These are phyloP conservation scores for Populus nigra DNA, from an alignment of 345 rosid species.

Conservation along the genomic window DNA sequence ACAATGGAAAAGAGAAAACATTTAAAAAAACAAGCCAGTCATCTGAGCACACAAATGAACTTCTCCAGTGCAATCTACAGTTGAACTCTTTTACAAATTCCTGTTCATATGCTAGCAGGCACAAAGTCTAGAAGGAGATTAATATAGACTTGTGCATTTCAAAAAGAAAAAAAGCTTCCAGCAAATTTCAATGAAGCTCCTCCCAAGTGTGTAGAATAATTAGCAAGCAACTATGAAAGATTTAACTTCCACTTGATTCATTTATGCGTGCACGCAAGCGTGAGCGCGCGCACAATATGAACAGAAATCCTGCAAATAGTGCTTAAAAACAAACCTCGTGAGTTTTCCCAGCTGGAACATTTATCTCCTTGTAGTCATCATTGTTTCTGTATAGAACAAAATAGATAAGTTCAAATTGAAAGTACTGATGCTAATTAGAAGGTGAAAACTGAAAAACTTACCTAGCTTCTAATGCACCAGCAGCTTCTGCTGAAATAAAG, in stretches of 20 bases:
- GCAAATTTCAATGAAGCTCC: background rate
- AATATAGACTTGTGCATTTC: background rate
- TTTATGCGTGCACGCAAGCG: background rate
- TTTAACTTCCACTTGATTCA: background rate
- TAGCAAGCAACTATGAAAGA: background rate
- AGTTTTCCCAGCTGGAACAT: constrained; percentile 69
- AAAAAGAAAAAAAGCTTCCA: background rate
- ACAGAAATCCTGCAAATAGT: constrained; percentile 2
- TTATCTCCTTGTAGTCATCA: constrained; percentile 87
- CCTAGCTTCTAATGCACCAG: constrained; percentile 65
- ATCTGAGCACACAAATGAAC: background rate
- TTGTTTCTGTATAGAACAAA: constrained; percentile 48
- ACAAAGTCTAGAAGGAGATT: background rate
- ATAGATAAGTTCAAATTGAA: constrained; percentile 14
- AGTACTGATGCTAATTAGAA: constrained; percentile 13
- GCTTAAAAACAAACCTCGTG: constrained; percentile 57
- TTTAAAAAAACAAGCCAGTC: background rate
- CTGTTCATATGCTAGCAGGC: background rate
- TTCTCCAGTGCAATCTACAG: background rate
- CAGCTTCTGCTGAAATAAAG: constrained; percentile 85
- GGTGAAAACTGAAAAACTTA: constrained; percentile 31
- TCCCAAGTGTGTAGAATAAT: background rate
- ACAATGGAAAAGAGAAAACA: background rate
- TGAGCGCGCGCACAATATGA: background rate
- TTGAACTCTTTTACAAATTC: background rate